Evolutionary conservation across 164 flowering plant genomes (phyloP).

Genomic region (Stephania yunnanensis): DNA sequence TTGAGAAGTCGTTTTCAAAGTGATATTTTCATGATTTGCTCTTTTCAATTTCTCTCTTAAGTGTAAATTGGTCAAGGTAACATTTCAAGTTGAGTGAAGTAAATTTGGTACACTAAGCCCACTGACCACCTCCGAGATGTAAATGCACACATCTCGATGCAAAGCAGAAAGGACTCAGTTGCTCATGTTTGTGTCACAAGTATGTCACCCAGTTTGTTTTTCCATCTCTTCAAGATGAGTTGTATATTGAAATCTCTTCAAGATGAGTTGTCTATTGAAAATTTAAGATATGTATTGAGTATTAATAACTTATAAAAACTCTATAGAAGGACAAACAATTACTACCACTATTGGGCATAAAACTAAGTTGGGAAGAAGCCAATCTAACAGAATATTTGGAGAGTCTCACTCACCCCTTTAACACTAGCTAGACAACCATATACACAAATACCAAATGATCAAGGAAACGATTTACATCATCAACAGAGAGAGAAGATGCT

Average conservation of each 20-base stretch:
- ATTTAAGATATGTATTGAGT: not conserved
- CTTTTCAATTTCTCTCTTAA: too few species aligned
- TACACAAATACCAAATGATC: not conserved
- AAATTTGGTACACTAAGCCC: too few species aligned
- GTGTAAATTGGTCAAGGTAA: too few species aligned
- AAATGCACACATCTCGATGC: too few species aligned
- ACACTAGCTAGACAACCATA: not conserved
- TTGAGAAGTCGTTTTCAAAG: too few species aligned
- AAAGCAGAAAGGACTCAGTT: too few species aligned
- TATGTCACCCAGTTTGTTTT: too few species aligned
- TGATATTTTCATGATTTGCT: too few species aligned
- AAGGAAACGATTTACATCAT: slow-evolving; percentile 18
- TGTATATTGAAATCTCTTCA: not conserved
- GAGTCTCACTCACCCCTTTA: not conserved
- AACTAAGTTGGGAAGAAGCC: slow-evolving; percentile 1
- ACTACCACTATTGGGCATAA: not conserved
- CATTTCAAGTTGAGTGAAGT: too few species aligned
- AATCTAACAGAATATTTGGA: not conserved
- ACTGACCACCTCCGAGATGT: too few species aligned
- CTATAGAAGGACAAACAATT: not conserved
- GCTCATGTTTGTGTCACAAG: too few species aligned
- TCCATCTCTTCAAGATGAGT: not conserved
- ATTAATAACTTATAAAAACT: not conserved
- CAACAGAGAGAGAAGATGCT: not conserved
- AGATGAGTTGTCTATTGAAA: not conserved